Conservation (phyloP, 768 basidiomycete genomes). For the Panaeolus papilionaceus region DNA sequence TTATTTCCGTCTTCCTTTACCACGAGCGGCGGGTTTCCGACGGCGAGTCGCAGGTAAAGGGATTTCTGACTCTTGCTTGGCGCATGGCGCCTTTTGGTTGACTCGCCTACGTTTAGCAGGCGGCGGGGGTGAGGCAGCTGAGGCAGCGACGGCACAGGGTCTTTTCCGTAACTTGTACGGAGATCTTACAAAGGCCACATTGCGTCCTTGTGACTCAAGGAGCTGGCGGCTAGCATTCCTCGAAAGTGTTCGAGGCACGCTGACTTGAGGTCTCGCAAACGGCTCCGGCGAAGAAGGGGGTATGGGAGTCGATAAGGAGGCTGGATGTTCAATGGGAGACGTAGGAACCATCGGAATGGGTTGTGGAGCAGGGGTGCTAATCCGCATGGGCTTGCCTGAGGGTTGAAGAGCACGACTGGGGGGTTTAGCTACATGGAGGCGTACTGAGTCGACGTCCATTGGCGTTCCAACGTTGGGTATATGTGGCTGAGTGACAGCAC, state of each 20-base stretch:
- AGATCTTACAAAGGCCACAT: neutral
- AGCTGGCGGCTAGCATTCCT: neutral
- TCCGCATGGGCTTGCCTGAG: neutral
- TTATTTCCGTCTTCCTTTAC: neutral
- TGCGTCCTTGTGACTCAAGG: neutral
- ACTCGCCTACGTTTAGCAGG: slow-evolving; percentile 2
- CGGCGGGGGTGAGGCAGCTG: neutral
- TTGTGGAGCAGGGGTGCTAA: neutral
- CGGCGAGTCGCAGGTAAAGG: neutral
- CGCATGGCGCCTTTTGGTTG: neutral
- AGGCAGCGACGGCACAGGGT: neutral
- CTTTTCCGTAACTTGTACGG: neutral
- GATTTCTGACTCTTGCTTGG: neutral
- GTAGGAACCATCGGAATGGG: slow-evolving; percentile 1
- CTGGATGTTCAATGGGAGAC: neutral
- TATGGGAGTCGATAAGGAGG: neutral
- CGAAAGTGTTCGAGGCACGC: neutral
- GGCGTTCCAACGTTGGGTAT: slow-evolving; percentile 6
- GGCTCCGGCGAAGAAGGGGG: slow-evolving; percentile 14
- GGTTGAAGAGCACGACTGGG: neutral
- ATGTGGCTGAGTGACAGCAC: neutral
- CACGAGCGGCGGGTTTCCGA: neutral
- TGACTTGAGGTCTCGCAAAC: neutral
- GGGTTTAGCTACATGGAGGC: neutral
- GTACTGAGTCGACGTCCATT: neutral